Evolutionary conservation across 225 moss, liverwort and hornwort genomes (phyloP).

Genomic region (Anthoceros angustus): DNA sequence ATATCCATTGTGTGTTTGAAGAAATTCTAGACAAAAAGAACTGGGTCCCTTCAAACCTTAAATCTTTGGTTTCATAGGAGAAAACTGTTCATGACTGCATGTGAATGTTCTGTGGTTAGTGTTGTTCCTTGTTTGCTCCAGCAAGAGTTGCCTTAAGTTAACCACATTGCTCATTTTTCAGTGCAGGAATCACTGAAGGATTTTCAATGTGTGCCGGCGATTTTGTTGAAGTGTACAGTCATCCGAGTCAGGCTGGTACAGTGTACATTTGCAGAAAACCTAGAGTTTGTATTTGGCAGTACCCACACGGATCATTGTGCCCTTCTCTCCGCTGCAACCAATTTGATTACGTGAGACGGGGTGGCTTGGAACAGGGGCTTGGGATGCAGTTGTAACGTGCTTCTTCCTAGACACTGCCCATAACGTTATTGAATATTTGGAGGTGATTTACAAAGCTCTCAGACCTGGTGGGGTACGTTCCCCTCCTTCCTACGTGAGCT

Average conservation of each 20-base stretch:
- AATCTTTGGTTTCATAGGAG: background rate
- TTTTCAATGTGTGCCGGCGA: slow-evolving; percentile 86
- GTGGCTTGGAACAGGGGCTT: slow-evolving; percentile 30
- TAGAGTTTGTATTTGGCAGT: background rate
- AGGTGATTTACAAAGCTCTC: slow-evolving; percentile 53
- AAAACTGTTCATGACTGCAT: too few species aligned
- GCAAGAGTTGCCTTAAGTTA: too few species aligned
- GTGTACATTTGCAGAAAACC: slow-evolving; percentile 4
- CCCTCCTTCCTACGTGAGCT: background rate
- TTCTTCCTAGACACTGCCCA: slow-evolving; percentile 82
- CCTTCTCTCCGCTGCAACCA: background rate
- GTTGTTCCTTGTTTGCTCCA: too few species aligned
- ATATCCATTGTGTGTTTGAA: background rate
- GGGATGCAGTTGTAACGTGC: slow-evolving; percentile 69
- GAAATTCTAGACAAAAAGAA: background rate
- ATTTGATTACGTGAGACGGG: background rate
- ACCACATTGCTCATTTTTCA: slow-evolving; percentile 18
- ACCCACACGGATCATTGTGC: too few species aligned
- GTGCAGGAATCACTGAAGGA: slow-evolving; percentile 77
- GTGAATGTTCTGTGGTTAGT: too few species aligned
- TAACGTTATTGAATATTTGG: slow-evolving; percentile 61
- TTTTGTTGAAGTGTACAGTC: slow-evolving; percentile 70
- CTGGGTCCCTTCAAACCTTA: background rate
- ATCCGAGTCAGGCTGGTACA: slow-evolving; percentile 56
- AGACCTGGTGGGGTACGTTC: slow-evolving; percentile 68